Evolutionary conservation across 805 yeast species (phyloP).

Genomic region (Candida koratica): DNA sequence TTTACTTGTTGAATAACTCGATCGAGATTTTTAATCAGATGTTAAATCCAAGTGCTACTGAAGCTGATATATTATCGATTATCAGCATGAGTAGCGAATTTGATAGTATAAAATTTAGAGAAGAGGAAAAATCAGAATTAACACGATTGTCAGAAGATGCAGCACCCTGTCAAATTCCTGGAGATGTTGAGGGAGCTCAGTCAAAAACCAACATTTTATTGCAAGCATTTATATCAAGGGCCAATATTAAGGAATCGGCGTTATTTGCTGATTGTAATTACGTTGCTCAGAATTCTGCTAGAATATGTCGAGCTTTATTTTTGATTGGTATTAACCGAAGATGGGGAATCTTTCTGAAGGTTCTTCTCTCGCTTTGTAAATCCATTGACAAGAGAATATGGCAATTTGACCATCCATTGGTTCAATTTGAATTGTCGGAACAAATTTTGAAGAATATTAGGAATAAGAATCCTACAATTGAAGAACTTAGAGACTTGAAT

Average conservation of each 20-base stretch:
- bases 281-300: conserved; percentile 91
- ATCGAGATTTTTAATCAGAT: conserved; percentile 85
- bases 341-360: conserved; percentile 81
- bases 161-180: conserved; percentile 78
- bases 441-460: conserved; percentile 60
- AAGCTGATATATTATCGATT: conserved; percentile 86
- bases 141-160: conserved; percentile 53
- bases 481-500: conserved; percentile 66
- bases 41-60: conserved; percentile 81
- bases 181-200: conserved; percentile 67
- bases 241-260: conserved; percentile 71
- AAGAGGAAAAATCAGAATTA: conserved; percentile 80
- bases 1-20: conserved; percentile 77
- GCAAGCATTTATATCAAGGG: conserved; percentile 83
- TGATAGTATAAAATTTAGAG: conserved; percentile 82
- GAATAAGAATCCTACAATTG: conserved; percentile 64
- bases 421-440: conserved; percentile 79
- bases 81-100: conserved; percentile 92
- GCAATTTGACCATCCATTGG: conserved; percentile 87
- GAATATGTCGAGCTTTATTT: conserved; percentile 89
- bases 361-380: conserved; percentile 77
- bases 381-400: conserved; percentile 81
- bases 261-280: conserved; percentile 82
- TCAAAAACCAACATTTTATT: conserved; percentile 84
- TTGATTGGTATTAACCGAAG: conserved; percentile 81